Base-by-base conservation (phyloP, 805 yeast species). In the Cyberlindnera samutprakarnensis region DNA sequence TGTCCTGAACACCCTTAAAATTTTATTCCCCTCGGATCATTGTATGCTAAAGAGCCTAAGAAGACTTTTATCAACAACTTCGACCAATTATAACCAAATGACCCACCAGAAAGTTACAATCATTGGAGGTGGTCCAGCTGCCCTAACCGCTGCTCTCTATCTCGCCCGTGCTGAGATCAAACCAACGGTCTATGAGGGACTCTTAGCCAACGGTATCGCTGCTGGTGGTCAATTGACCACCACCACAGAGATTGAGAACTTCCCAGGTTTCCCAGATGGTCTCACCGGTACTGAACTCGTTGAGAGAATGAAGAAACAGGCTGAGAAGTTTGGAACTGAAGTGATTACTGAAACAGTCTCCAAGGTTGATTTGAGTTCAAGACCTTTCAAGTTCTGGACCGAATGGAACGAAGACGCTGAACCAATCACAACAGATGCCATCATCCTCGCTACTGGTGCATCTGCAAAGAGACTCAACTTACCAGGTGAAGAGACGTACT, bases 141-240 rank as follows among this genome's bases (percentile, higher is more conserved):
- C 96, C 35, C 96, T 92, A 71, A 92, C 98, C 27, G 98, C 98
- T 31, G 98, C 98, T 44, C 85, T 92, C 59, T 92, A 92, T 62
- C 69, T 92, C 34, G 80, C 97, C 19, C 80, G 98, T 62, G 98
- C 98, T 26, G 98, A 92, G 69, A 75, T 87, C 55, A 78, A 82
- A 62, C 96, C 98, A 16, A 78, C 83, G 19, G 61, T 92, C 49
- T 92, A 87, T 64, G 98, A 92, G 66, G 98, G 98, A 53, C 69
- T 90, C 81, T 50, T 66, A 37, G 98, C 98, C 44, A 92, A 92
- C 62, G 98, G 98, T 48, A 73, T 90, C 48, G 98, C 98, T 33
- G 96, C 98, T 18, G 98, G 98, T 51, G 98, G 98, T 40, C 99
- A 92, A 66, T 72, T 92, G 51, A 92, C 99, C 44, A 92, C 99